A percentile compares a stretch with the other conserved stretches of the same genome.
phyloP scores from a whole-genome alignment of 768 basidiomycete genomes.

The Lanmaoa pseudosensibilis region DNA sequence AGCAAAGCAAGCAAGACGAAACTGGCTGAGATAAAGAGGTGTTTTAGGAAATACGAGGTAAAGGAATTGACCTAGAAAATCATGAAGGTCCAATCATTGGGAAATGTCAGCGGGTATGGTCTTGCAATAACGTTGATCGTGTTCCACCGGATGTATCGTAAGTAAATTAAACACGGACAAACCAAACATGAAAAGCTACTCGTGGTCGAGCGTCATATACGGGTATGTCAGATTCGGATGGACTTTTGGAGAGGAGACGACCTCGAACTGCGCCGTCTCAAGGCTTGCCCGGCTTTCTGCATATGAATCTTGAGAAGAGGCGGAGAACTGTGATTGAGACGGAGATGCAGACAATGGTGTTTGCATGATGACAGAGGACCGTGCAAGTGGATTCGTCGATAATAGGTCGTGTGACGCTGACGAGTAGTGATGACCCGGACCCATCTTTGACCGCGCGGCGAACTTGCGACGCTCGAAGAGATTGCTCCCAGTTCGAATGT shows the following conservation, averaged over 20 bases:
- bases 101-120: slow-evolving; percentile 13
- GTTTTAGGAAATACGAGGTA: slow-evolving; percentile 3
- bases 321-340: slow-evolving; percentile 26
- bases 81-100: slow-evolving; percentile 3
- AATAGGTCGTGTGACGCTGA: slow-evolving; percentile 35
- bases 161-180: slow-evolving; percentile 17
- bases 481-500: slow-evolving; percentile 33
- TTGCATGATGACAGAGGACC: slow-evolving; percentile 18
- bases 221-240: slow-evolving; percentile 52
- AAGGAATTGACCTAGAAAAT: slow-evolving; percentile 9
- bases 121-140: slow-evolving; percentile 15
- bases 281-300: slow-evolving; percentile 50
- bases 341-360: slow-evolving; percentile 28
- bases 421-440: slow-evolving; percentile 20
- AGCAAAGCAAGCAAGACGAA: slow-evolving; percentile 22
- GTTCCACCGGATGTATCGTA: slow-evolving; percentile 13
- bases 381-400: slow-evolving; percentile 6
- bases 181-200: slow-evolving; percentile 22
- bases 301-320: slow-evolving; percentile 24
- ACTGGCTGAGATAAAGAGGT: slow-evolving; percentile 18
- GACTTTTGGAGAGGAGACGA: slow-evolving; percentile 52
- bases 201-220: slow-evolving; percentile 53
- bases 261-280: slow-evolving; percentile 68
- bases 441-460: slow-evolving; percentile 19
- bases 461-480: slow-evolving; percentile 30